Evolutionary conservation across 2,329 filamentous ascomycete species (phyloP), one percentile per base, ranked within the genome.

Genomic region (Aspergillus melleus): DNA sequence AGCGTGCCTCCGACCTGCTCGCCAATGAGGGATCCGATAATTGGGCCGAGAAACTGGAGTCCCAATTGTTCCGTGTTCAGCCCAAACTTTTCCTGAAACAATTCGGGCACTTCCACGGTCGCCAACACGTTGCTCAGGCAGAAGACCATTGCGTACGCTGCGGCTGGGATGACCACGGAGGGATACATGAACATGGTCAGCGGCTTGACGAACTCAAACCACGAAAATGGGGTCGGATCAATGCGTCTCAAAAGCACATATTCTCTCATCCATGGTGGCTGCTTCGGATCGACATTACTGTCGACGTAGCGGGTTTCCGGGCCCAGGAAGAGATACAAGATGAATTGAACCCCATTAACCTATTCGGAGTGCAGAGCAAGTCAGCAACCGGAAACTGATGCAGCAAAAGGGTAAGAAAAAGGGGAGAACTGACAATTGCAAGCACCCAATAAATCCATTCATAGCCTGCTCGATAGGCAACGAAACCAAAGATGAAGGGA

Each of bases 401-500:
- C 14, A 24, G 39, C 2, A 14, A 29, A 5, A 4, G 9, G 69
- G 62, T 36, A 52, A 52, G n/a, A 46, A 3, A 22, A 52, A 32
- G n/a, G 22, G 22, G 6, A 2, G 30, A 30, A 55, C 77, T 73
- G 66, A 84, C 81, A 44, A 86, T 86, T 6, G 83, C 82, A 9
- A 86, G 74, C 24, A 82, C 79, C 79, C 81, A 86, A 70, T 83
- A 87, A 49, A 86, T 85, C 84, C 84, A 87, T 9, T 80, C 76
- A 60, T 83, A 86, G 0, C 82, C 81, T n/a, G 80, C 78, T 16
- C 81, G 78, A 58, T 82, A 74, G 1, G 81, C 79, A 1, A 86
- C 83, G 44, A 76, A 75, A 1, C 74, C 73, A 16, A 76, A 74
- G n/a, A 76, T 68, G 53, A 76, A 74, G 10, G 74, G 73, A 1